Evolutionary conservation across 2,329 filamentous ascomycete species (phyloP), one percentile per base, ranked within the genome.

Genomic region (Bipolaris gigantea): DNA sequence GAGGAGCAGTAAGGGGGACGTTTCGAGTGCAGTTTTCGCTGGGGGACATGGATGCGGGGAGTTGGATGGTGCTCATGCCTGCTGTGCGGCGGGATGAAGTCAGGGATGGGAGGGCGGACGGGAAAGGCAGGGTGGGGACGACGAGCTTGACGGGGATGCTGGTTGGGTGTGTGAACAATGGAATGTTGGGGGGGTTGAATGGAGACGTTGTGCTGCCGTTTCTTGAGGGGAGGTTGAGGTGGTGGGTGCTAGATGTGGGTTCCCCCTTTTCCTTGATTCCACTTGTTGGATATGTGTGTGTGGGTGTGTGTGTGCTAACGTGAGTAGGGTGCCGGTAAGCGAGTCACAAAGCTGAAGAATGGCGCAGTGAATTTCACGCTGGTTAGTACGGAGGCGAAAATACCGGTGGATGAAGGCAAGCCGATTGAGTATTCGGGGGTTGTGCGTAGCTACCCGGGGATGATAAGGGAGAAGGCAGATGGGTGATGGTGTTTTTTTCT

Each of bases 231-330:
- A 64, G 55, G 10, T 48, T 74, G 52, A 62, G 52, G 5, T 74
- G 71, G 72, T 63, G 62, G 23, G 60, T 72, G 0, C 61, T 59
- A 10, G 54, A 60, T 40, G 69, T 71, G 57, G 34, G 63, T 59
- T 23, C 9, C 4, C 8, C 5, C 1, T 38, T 11, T 41, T 3
- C 6, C 1, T 15, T 36, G 8, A 9, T 25, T 25, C 6, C 25
- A 25, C 1, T 2, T 25, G 7, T 8, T 25, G 6, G 1, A 25
- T 8, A 8, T 9, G n/a, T n/a, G n/a, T n/a, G n/a, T n/a, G n/a
- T n/a, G n/a, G n/a, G n/a, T n/a, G n/a, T n/a, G n/a, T n/a, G n/a
- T 25, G 7, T 25, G 25, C 25, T 25, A 7, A 25, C 9, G 9
- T 7, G 25, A 25, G 25, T 9, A 40, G 38, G 38, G 25, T 25